Evolutionary conservation across 805 yeast species (phyloP), one percentile per base, ranked within the genome.

Genomic region (Yarrowia hollandica): DNA sequence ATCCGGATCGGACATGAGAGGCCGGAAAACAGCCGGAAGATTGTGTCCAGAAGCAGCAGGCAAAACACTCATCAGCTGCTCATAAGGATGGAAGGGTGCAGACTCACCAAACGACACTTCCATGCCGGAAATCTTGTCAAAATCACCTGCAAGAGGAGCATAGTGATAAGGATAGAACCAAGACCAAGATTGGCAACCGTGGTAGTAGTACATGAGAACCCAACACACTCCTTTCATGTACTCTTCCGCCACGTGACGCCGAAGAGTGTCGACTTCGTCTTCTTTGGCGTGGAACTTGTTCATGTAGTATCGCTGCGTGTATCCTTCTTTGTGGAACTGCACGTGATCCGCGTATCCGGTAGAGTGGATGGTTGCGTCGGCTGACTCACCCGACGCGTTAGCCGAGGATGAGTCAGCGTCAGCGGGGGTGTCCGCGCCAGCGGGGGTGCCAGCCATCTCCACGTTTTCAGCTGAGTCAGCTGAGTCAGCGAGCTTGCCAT

Each of bases 151-250:
- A 77, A 94, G 91, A 19, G 99, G 99, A 0, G 99, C 98, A 74
- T 94, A 95, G 69, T 94, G 98, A 70, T 85, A 92, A 0, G 98
- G 99, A 67, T 86, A 94, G 71, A 83, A 94, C 99, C 99, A 94
- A 59, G 85, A 85, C 99, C 99, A 94, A 0, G 98, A 92, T 0
- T 96, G 96, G 74, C 98, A 92, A 2, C 97, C 98, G 72, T 94
- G 98, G 71, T 89, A 92, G 73, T 94, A 94, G 71, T 94, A 94
- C 58, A 89, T 73, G 63, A 94, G 76, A 1, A 86, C 96, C 99
- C 99, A 94, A n/a, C 96, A 83, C 4, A 94, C 87, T 62, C 99
- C 99, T 71, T 92, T 97, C 59, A 94, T 79, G 68, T 94, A 94
- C 50, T 83, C 80, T 59, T 76, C 75, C 0, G 85, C 90, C 67